Evolutionary conservation across 768 basidiomycete genomes (phyloP).

Genomic region (Mycena pura): DNA sequence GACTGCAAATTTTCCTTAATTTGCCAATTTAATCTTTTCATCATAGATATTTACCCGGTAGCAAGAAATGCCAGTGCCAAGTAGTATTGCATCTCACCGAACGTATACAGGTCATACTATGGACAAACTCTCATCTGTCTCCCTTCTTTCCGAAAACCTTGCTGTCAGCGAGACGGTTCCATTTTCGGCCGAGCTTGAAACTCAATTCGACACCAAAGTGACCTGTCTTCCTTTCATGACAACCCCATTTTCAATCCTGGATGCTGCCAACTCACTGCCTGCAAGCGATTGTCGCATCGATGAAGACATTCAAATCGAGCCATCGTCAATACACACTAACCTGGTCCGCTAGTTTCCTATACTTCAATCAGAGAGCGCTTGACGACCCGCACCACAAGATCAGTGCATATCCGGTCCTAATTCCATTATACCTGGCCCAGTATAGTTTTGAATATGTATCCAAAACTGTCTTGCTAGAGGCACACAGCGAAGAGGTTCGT

Average conservation of each 20-base stretch:
- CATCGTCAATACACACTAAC: constrained; percentile 49
- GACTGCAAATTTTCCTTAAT: constrained; percentile 4
- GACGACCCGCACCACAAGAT: constrained; percentile 40
- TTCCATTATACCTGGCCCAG: constrained; percentile 68
- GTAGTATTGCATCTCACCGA: not conserved
- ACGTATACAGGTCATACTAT: constrained; percentile 53
- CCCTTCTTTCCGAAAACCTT: constrained; percentile 40
- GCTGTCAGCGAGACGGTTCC: constrained; percentile 42
- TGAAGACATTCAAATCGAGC: constrained; percentile 48
- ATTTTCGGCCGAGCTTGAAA: constrained; percentile 54
- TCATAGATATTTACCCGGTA: constrained; percentile 56
- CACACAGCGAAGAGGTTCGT: constrained; percentile 36
- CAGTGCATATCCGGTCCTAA: constrained; percentile 65
- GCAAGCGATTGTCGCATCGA: constrained; percentile 42
- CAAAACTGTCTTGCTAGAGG: constrained; percentile 40
- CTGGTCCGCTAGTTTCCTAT: constrained; percentile 43
- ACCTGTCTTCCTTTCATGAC: constrained; percentile 63
- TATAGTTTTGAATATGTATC: constrained; percentile 42
- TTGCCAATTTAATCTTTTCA: constrained; percentile 23
- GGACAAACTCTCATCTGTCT: constrained; percentile 52
- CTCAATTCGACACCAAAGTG: constrained; percentile 56
- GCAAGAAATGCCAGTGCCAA: not conserved
- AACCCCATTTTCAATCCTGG: constrained; percentile 58
- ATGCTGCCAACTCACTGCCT: constrained; percentile 42
- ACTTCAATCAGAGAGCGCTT: constrained; percentile 8